Conservation (phyloP, 805 yeast genomes). For the Danielia oregonensis region DNA sequence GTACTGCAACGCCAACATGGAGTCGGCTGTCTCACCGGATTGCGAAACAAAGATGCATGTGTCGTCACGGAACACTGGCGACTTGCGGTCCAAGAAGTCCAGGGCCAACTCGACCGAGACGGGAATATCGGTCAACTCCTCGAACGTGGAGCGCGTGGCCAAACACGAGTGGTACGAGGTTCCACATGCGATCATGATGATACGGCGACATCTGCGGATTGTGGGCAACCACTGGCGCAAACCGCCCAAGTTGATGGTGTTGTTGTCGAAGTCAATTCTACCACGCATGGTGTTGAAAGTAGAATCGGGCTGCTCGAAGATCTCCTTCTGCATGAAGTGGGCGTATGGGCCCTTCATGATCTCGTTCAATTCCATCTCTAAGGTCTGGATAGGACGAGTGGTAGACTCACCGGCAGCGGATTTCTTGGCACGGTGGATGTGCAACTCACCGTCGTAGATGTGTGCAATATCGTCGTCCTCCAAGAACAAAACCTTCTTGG, state of each 20-base stretch:
- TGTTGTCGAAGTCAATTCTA: slow-evolving; percentile 86
- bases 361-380: slow-evolving; percentile 95
- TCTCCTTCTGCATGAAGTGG: slow-evolving; percentile 98
- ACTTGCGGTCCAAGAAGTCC: slow-evolving; percentile 88
- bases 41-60: slow-evolving; percentile 97
- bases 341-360: slow-evolving; percentile 96
- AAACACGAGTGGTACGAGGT: slow-evolving; percentile 98
- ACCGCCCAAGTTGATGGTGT: slow-evolving; percentile 82
- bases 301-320: slow-evolving; percentile 97
- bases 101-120: slow-evolving; percentile 91
- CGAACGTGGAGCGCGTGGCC: slow-evolving; percentile 94
- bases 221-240: slow-evolving; percentile 78
- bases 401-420: slow-evolving; percentile 80
- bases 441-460: slow-evolving; percentile 95
- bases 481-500: slow-evolving; percentile 91
- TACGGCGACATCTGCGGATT: slow-evolving; percentile 89
- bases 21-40: slow-evolving; percentile 98
- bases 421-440: slow-evolving; percentile 92
- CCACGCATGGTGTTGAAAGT: slow-evolving; percentile 99
- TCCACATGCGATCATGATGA: slow-evolving; percentile 99
- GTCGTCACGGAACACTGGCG: slow-evolving; percentile 98
- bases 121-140: slow-evolving; percentile 93
- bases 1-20: slow-evolving; percentile 90
- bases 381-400: slow-evolving; percentile 91
- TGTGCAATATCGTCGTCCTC: slow-evolving; percentile 99